A percentile compares a stretch with the other conserved stretches of the same genome.
Conservation (phyloP, 2,329 filamentous ascomycete species). For the Eurotiales sp. region DNA sequence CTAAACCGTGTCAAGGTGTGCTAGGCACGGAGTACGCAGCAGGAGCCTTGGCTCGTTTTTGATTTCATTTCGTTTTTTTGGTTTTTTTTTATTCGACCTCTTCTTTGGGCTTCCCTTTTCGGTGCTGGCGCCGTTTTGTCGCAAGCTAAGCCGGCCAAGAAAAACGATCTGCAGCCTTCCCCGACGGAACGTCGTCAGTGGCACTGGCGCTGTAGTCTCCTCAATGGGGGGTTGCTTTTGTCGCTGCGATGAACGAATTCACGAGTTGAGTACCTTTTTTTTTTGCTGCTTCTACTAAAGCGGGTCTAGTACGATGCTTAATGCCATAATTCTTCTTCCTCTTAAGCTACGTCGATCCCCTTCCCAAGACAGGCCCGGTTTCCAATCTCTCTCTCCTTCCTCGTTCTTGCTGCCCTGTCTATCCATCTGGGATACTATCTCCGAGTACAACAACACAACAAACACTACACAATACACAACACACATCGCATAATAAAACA, state of each 20-base stretch:
- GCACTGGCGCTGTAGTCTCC: slow-evolving; percentile 23
- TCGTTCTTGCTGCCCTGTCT: slow-evolving; percentile 15
- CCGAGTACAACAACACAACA: too few relatives aligned
- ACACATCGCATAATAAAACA: not conserved
- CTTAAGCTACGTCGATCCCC: slow-evolving; percentile 45
- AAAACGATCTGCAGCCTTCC: slow-evolving; percentile 37
- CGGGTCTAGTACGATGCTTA: slow-evolving; percentile 20
- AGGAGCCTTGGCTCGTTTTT: too few relatives aligned
- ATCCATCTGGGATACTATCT: too few relatives aligned
- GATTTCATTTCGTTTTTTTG: slow-evolving; percentile 15
- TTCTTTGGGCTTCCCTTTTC: slow-evolving; percentile 10
- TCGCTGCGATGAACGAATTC: too few relatives aligned
- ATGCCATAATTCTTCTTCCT: slow-evolving; percentile 24
- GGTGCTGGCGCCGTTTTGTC: slow-evolving; percentile 24
- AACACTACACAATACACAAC: too few relatives aligned
- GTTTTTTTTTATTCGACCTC: slow-evolving; percentile 8
- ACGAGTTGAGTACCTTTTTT: slow-evolving; percentile 21
- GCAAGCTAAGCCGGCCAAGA: slow-evolving; percentile 20
- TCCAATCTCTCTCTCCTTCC: slow-evolving; percentile 17
- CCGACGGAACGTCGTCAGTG: slow-evolving; percentile 40
- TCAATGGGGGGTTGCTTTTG: too few relatives aligned
- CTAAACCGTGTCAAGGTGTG: too few relatives aligned
- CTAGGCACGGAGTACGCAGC: too few relatives aligned
- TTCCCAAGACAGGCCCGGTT: slow-evolving; percentile 32
- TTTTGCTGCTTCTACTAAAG: not conserved